Evolutionary conservation across 2,329 filamentous ascomycete genomes (phyloP), one percentile per base, ranked within the genome.

Genomic region (Chaetomium sp.): DNA sequence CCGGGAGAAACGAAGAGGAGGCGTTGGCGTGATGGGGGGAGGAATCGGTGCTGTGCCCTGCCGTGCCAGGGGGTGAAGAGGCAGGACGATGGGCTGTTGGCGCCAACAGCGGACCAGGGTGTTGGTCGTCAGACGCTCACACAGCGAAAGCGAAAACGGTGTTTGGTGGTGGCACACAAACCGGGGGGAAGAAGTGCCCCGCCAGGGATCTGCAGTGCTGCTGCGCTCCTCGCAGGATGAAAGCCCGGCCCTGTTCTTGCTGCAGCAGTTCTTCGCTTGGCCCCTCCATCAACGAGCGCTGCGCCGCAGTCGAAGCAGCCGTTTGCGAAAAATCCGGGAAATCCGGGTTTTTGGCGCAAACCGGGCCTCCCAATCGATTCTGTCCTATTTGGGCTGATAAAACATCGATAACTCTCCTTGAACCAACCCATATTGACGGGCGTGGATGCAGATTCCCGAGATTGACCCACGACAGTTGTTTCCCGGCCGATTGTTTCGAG

Each of bases 231-330:
- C 2, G 14, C 33, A 27, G 14, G 27, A 42, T 36, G 50, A 47
- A 43, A 34, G 32, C 19, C 10, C 36, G 37, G 41, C 27, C 14
- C 34, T 33, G 27, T 1, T 14, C 32, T 37, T 54, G 36, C 55
- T 51, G 47, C 37, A 51, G 42, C 38, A 38, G 34, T 27, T 27
- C 19, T 27, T 27, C 19, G 19, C 19, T 27, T 27, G 19, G 19
- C 19, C 19, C 19, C 33, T n/a, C 14, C 27, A 35, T 14, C 19
- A 44, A 49, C 46, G 48, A 6, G 6, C 52, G 55, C 55, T 52
- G 55, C 38, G 55, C 55, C 55, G 52, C 49, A 12, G 46, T 49
- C 45, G 45, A 52, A 49, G 49, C 45, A 27, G 54, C 36, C 42
- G 42, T 46, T 48, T 32, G 37, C 32, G 27, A 11, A 7, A 14